Conservation (phyloP, 768 basidiomycete species). For the Tephrocybe sp. region DNA sequence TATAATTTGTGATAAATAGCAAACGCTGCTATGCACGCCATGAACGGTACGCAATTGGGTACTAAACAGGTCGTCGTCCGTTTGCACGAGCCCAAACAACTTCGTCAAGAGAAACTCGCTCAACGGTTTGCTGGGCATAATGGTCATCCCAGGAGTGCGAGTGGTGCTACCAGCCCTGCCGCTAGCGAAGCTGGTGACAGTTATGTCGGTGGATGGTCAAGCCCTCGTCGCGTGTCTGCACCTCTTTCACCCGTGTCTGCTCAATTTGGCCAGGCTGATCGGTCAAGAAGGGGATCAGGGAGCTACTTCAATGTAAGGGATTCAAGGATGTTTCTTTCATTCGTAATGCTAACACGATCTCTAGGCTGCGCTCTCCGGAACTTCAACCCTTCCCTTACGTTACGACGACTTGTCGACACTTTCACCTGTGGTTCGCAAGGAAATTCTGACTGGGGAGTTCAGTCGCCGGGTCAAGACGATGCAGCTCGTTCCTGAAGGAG, state of each 20-base stretch:
- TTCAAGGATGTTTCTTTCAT: conserved; percentile 1
- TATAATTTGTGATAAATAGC: conserved; percentile 40
- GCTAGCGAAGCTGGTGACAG: conserved; percentile 80
- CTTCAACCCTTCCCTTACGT: conserved; percentile 78
- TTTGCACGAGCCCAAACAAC: conserved; percentile 86
- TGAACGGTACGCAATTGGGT: conserved; percentile 76
- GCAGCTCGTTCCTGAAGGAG: conserved; percentile 48
- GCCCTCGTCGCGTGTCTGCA: conserved; percentile 48
- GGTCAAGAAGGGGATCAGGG: conserved; percentile 75
- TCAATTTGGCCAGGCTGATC: conserved; percentile 46
- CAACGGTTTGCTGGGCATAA: conserved; percentile 80
- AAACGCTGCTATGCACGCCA: conserved; percentile 65
- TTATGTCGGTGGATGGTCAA: conserved; percentile 63
- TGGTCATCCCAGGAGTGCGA: conserved; percentile 75
- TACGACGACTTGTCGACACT: conserved; percentile 81
- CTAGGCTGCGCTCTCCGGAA: conserved; percentile 80
- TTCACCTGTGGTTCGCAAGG: conserved; percentile 85
- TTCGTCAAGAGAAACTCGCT: conserved; percentile 87
- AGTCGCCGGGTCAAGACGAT: conserved; percentile 66
- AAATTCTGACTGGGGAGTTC: conserved; percentile 81
- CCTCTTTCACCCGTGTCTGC: conserved; percentile 27
- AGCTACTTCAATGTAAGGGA: conserved; percentile 82
- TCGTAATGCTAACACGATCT: conserved; percentile 1
- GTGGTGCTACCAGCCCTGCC: conserved; percentile 84
- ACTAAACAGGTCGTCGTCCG: conserved; percentile 81